A percentile compares a stretch with the other conserved stretches of the same genome.
Conservation (phyloP, 73 alveolate species). For the Paramecium pentaurelia region DNA sequence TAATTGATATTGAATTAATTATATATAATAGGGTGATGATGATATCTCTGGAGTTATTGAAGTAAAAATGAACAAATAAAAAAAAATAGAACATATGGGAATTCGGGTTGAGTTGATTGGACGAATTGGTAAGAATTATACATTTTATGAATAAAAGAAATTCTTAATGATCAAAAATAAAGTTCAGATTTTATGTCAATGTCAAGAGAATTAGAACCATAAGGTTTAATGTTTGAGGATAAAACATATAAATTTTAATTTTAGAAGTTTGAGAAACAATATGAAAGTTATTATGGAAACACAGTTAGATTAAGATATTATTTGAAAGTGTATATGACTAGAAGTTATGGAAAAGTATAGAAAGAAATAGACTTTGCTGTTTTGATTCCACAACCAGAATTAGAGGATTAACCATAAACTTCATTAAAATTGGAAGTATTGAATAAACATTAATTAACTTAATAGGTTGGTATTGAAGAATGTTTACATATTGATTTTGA, state of each 20-base stretch:
- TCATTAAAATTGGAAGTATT: slow-evolving; percentile 22
- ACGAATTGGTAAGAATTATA: slow-evolving; percentile 13
- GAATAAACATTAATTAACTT: background rate
- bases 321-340: background rate
- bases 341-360: slow-evolving; percentile 1
- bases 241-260: slow-evolving; percentile 43
- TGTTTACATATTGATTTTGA: slow-evolving; percentile 98
- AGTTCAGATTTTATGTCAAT: slow-evolving; percentile 61
- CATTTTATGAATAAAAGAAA: background rate
- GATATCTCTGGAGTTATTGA: slow-evolving; percentile 47
- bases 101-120: slow-evolving; percentile 54
- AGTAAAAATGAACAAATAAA: slow-evolving; percentile 21
- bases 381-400: slow-evolving; percentile 8
- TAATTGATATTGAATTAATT: background rate
- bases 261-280: slow-evolving; percentile 49
- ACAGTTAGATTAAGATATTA: slow-evolving; percentile 12
- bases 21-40: slow-evolving; percentile 51
- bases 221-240: slow-evolving; percentile 44
- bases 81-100: slow-evolving; percentile 52
- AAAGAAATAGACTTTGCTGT: slow-evolving; percentile 43
- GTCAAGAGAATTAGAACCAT: slow-evolving; percentile 62
- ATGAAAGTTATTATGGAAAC: slow-evolving; percentile 62
- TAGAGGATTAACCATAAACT: background rate
- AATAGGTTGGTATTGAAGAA: slow-evolving; percentile 17
- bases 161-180: slow-evolving; percentile 42